Evolutionary conservation across 139 green algal genomes (phyloP).

Genomic region (Chlorella sp.): DNA sequence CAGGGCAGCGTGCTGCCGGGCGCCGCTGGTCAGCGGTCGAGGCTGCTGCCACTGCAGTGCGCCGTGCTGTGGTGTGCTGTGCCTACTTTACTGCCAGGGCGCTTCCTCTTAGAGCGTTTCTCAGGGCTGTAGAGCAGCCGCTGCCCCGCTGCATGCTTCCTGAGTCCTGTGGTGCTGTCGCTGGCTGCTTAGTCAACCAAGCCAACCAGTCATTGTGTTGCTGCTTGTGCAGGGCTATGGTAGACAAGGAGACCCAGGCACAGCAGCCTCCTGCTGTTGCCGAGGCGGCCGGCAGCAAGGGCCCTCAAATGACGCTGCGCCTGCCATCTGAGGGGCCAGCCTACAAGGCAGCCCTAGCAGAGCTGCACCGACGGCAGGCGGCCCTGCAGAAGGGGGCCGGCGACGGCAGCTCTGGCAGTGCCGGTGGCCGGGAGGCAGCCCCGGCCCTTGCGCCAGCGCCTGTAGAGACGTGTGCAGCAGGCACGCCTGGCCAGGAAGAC

Average conservation of each 20-base stretch:
- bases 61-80: too few species aligned
- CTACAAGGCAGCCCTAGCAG: background rate
- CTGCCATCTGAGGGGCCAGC: background rate
- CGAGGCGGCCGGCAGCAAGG: background rate
- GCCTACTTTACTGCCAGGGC: too few species aligned
- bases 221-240: background rate
- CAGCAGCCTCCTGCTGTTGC: background rate
- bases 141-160: too few species aligned
- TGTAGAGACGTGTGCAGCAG: too few species aligned
- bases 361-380: background rate
- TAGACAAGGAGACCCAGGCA: background rate
- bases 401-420: background rate
- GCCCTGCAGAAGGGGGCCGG: background rate
- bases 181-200: background rate
- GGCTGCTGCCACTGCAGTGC: too few species aligned
- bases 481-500: too few species aligned
- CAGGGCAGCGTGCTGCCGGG: background rate
- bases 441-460: too few species aligned
- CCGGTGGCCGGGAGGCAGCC: too few species aligned
- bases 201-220: background rate
- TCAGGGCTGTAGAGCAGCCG: too few species aligned
- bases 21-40: too few species aligned
- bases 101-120: too few species aligned
- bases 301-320: background rate
- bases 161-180: too few species aligned